These are phyloP conservation scores for Chimonanthus praecox DNA, from an alignment of 164 flowering plant genomes.

Conservation along the genomic window DNA sequence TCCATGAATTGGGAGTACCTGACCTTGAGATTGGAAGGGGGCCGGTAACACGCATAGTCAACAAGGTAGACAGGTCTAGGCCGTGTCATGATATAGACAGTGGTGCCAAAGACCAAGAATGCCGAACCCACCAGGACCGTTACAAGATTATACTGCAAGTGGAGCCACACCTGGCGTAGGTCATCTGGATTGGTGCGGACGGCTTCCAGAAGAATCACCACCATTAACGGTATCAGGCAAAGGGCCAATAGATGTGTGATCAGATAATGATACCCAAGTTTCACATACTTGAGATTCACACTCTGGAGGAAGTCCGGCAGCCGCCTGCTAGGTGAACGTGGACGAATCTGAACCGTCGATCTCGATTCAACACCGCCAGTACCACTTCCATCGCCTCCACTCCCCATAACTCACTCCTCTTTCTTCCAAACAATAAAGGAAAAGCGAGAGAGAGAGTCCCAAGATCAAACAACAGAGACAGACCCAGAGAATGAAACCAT, in stretches of 20 bases:
- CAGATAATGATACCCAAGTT: constrained; percentile 62
- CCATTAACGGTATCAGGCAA: constrained; percentile 48
- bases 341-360: background rate
- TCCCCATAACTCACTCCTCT: background rate
- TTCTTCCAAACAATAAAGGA: background rate
- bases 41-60: constrained; percentile 34
- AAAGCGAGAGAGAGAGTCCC: too few relatives aligned
- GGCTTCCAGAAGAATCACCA: constrained; percentile 32
- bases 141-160: constrained; percentile 57
- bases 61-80: constrained; percentile 35
- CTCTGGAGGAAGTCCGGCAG: constrained; percentile 56
- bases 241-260: constrained; percentile 50
- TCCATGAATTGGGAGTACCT: constrained; percentile 14
- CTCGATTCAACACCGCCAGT: background rate
- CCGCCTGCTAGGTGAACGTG: constrained; percentile 12
- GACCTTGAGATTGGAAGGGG: constrained; percentile 19
- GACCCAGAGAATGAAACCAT: too few relatives aligned
- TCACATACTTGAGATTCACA: constrained; percentile 65
- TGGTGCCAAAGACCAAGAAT: constrained; percentile 33
- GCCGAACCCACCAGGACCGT: constrained; percentile 40
- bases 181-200: constrained; percentile 46
- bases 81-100: constrained; percentile 37
- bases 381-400: background rate
- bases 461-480: too few relatives aligned
- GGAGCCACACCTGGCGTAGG: constrained; percentile 46